These are phyloP conservation scores for Monascus ruber DNA, from an alignment of 2,329 filamentous ascomycete genomes.

Conservation along the genomic window DNA sequence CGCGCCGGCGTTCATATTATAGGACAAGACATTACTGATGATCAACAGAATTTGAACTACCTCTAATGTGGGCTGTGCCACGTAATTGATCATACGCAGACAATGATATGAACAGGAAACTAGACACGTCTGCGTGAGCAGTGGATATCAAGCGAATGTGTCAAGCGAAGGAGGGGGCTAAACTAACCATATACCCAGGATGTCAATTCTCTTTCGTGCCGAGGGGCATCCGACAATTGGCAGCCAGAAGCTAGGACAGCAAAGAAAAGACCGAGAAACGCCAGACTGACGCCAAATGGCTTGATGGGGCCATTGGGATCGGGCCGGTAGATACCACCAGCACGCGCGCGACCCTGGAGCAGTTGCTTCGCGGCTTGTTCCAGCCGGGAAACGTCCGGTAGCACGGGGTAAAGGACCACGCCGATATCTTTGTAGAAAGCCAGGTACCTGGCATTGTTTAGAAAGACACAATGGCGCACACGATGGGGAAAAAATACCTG, in stretches of 20 bases:
- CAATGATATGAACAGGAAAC: constrained; percentile 56
- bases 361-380: constrained; percentile 41
- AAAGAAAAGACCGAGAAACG: constrained; percentile 51
- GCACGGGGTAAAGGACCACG: constrained; percentile 46
- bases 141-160: background rate
- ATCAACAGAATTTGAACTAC: constrained; percentile 52
- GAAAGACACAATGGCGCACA: background rate
- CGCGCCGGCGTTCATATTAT: constrained; percentile 54
- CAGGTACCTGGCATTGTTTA: constrained; percentile 32
- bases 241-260: constrained; percentile 51
- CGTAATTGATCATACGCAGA: constrained; percentile 51
- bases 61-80: constrained; percentile 49
- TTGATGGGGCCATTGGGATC: constrained; percentile 38
- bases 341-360: constrained; percentile 38
- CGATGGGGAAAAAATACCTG: constrained; percentile 9
- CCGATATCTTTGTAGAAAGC: constrained; percentile 44
- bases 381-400: constrained; percentile 41
- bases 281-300: constrained; percentile 46
- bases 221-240: constrained; percentile 45
- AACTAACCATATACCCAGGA: constrained; percentile 50
- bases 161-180: background rate
- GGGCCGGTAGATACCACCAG: constrained; percentile 29
- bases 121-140: constrained; percentile 18
- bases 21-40: constrained; percentile 51
- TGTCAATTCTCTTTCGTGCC: constrained; percentile 49